Conservation (phyloP, 2,329 filamentous ascomycete species). For the Claviceps paspali region DNA sequence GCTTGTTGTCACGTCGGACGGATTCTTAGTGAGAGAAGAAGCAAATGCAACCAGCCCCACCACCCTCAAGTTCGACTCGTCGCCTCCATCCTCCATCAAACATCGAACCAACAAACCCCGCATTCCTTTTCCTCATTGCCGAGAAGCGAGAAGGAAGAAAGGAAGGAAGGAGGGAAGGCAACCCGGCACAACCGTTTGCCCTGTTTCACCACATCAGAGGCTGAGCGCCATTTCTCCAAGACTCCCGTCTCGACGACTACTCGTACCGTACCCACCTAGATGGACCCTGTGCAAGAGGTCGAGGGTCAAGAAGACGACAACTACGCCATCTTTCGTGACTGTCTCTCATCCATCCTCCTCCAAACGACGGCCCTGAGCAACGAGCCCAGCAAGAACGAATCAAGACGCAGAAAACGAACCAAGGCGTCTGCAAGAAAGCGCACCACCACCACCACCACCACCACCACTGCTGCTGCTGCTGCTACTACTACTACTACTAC, state of each 20-base stretch:
- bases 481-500: too few relatives aligned
- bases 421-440: conserved; percentile 9
- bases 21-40: neutral
- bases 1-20: neutral
- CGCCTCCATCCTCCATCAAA: too few relatives aligned
- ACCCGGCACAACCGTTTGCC: neutral
- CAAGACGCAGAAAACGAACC: conserved; percentile 28
- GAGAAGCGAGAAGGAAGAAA: too few relatives aligned
- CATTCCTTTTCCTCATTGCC: too few relatives aligned
- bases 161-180: too few relatives aligned
- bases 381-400: conserved; percentile 12
- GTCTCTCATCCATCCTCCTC: conserved; percentile 24
- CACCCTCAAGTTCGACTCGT: neutral
- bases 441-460: too few relatives aligned
- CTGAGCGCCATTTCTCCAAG: too few relatives aligned
- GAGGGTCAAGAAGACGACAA: conserved; percentile 8
- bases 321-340: conserved; percentile 54
- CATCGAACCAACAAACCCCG: too few relatives aligned
- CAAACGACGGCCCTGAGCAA: neutral
- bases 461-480: too few relatives aligned
- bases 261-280: too few relatives aligned
- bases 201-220: too few relatives aligned
- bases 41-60: neutral
- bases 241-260: too few relatives aligned
- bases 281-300: neutral